Conservation (phyloP, 2,329 filamentous ascomycete species). For the Lecanicillium sp. region DNA sequence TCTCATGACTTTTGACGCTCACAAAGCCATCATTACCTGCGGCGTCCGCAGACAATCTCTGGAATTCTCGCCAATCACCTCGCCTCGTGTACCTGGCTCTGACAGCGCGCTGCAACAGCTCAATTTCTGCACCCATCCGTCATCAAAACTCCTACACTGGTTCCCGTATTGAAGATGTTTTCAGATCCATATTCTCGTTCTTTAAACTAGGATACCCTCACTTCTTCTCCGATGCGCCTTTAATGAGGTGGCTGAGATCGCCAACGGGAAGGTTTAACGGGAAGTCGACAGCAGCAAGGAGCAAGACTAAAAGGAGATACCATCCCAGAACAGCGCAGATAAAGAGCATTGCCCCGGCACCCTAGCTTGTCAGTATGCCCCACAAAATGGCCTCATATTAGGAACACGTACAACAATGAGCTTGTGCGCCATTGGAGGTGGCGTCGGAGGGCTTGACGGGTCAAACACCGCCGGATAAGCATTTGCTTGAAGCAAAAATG, state of each 20-base stretch:
- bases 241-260: conserved; percentile 43
- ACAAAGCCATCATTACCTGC: too few relatives aligned
- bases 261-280: conserved; percentile 46
- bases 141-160: too few relatives aligned
- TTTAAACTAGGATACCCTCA: conserved; percentile 4
- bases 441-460: too few relatives aligned
- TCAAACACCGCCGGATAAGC: too few relatives aligned
- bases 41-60: too few relatives aligned
- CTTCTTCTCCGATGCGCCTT: conserved; percentile 16
- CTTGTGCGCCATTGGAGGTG: conserved; percentile 11
- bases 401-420: conserved; percentile 10
- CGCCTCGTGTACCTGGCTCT: too few relatives aligned
- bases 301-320: conserved; percentile 48
- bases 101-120: too few relatives aligned
- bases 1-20: too few relatives aligned
- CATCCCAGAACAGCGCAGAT: conserved; percentile 39
- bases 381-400: too few relatives aligned
- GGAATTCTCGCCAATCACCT: too few relatives aligned
- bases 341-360: conserved; percentile 42
- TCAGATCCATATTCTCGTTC: conserved; percentile 5
- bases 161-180: too few relatives aligned
- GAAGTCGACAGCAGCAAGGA: conserved; percentile 50
- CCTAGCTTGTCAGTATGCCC: conserved; percentile 18
- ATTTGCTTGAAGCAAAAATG: conserved; percentile 48
- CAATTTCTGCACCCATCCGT: too few relatives aligned